Conservation (phyloP, 2,329 filamentous ascomycete species). For the Fusarium equiseti region DNA sequence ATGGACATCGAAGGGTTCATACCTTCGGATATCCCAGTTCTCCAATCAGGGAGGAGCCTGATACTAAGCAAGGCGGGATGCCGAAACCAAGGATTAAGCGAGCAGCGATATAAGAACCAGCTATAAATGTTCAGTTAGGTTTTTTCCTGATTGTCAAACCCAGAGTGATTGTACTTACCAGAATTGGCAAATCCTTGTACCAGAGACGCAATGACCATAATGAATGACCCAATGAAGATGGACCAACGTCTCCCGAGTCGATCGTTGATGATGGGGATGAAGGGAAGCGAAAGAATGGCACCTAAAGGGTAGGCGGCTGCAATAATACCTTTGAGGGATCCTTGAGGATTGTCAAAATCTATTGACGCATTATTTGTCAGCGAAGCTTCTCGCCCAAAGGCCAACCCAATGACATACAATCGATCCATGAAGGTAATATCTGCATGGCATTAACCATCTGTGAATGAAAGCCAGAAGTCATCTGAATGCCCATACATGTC, state of each 20-base stretch:
- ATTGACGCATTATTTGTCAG: background rate
- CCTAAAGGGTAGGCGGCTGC: constrained; percentile 61
- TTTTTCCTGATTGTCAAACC: too few species aligned
- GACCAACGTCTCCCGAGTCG: constrained; percentile 47
- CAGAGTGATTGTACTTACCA: accelerated
- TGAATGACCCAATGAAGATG: constrained; percentile 43
- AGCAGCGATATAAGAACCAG: constrained; percentile 64
- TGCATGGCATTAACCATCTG: constrained; percentile 1
- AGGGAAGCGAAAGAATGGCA: constrained; percentile 52
- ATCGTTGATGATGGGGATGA: constrained; percentile 48
- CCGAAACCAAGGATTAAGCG: constrained; percentile 66
- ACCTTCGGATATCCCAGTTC: background rate
- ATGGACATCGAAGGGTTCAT: constrained; percentile 32
- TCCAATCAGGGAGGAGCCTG: background rate
- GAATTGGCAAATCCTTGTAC: background rate
- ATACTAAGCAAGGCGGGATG: constrained; percentile 45
- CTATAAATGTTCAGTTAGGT: background rate
- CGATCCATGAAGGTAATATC: background rate
- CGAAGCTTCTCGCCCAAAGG: accelerated
- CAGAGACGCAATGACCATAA: constrained; percentile 31
- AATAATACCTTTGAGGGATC: constrained; percentile 49
- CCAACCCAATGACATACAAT: background rate
- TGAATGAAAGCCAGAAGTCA: background rate
- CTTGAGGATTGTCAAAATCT: constrained; percentile 49
- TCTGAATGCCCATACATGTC: constrained; percentile 1